Conservation (phyloP, 2,329 filamentous ascomycete species). For the Curvularia verruculosa region DNA sequence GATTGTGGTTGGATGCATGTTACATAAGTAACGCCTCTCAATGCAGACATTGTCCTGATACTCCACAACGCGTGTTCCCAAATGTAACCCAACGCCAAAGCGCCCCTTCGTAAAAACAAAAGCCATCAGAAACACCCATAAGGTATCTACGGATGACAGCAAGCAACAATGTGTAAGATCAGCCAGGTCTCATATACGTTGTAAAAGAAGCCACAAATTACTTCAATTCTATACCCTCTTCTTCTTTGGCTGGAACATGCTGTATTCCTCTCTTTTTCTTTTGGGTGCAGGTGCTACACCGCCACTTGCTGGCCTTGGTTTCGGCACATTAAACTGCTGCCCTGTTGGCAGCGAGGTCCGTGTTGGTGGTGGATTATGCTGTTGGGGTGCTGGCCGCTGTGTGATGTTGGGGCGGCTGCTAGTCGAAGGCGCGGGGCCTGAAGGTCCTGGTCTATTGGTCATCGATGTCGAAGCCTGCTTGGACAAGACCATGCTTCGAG, state of each 20-base stretch:
- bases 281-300: constrained; percentile 20
- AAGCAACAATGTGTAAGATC: not conserved
- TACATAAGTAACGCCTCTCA: not conserved
- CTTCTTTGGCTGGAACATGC: constrained; percentile 30
- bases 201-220: not conserved
- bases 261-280: constrained; percentile 27
- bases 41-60: not conserved
- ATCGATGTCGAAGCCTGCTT: constrained; percentile 35
- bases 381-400: constrained; percentile 26
- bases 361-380: constrained; percentile 17
- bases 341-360: constrained; percentile 37
- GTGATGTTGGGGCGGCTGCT: constrained; percentile 30
- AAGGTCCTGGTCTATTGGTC: constrained; percentile 13
- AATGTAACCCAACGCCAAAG: not conserved
- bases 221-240: constrained; percentile 12
- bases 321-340: constrained; percentile 41
- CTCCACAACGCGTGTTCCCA: not conserved
- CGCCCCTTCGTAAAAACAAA: not conserved
- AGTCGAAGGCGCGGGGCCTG: constrained; percentile 12
- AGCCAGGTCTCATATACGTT: not conserved
- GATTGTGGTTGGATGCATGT: too few relatives aligned
- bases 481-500: constrained; percentile 34
- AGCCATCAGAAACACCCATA: not conserved
- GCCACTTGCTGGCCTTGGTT: constrained; percentile 20
- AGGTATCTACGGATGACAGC: too few relatives aligned